These are phyloP conservation scores for Boletus patriciae DNA, from an alignment of 768 basidiomycete species.

Conservation along the genomic window DNA sequence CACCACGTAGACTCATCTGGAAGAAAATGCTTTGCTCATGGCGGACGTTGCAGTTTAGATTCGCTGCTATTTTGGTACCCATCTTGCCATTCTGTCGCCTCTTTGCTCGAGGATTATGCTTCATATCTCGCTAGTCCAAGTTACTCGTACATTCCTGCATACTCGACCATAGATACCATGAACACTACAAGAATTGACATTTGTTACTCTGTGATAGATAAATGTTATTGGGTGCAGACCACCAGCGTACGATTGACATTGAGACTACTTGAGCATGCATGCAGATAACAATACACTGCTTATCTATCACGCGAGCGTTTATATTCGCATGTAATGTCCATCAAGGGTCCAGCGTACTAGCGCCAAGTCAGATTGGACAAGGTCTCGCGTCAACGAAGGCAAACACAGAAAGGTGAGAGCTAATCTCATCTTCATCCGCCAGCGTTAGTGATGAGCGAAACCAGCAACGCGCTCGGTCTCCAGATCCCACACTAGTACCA, in stretches of 20 bases:
- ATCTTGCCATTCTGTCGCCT: not conserved
- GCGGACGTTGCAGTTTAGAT: not conserved
- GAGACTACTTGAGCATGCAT: too few relatives aligned
- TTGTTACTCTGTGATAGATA: not conserved
- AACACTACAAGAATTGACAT: not conserved
- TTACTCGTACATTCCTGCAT: slow-evolving; percentile 1
- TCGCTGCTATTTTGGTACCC: not conserved
- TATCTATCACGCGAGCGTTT: too few relatives aligned
- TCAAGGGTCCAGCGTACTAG: too few relatives aligned
- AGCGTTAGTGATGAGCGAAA: too few relatives aligned
- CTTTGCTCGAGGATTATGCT: not conserved
- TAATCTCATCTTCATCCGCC: not conserved
- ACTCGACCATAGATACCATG: slow-evolving; percentile 13
- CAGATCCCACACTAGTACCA: too few relatives aligned
- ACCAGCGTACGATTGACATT: too few relatives aligned
- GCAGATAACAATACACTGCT: too few relatives aligned
- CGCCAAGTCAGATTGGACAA: too few relatives aligned
- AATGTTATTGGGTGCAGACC: not conserved
- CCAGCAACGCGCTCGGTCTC: too few relatives aligned
- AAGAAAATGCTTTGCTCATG: not conserved
- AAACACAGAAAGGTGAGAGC: not conserved
- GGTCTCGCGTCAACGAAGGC: not conserved
- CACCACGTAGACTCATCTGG: not conserved
- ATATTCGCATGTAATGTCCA: too few relatives aligned
- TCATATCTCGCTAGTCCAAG: not conserved